Evolutionary conservation across 148 eudicot species (phyloP).

Genomic region (Rhododendron molle): DNA sequence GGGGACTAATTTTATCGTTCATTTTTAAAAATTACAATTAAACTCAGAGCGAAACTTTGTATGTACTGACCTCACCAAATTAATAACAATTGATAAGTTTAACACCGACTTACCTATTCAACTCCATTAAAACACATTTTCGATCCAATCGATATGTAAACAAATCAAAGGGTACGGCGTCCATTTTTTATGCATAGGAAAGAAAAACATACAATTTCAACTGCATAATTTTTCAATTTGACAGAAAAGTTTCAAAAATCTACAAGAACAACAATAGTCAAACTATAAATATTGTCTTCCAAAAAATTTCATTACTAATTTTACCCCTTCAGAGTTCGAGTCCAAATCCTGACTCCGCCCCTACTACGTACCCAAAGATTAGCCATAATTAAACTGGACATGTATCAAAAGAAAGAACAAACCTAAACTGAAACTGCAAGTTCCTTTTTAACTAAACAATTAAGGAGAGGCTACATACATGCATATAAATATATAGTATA

Average conservation of each 20-base stretch:
- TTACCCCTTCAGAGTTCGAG: neutral
- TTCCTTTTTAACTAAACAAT: neutral
- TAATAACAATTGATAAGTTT: too few relatives aligned
- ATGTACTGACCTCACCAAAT: too few relatives aligned
- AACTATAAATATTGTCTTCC: neutral
- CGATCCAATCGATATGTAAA: neutral
- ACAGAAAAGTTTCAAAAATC: neutral
- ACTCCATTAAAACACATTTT: neutral
- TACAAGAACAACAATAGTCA: neutral
- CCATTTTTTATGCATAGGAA: neutral
- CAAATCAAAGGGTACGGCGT: neutral
- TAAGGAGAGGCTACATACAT: neutral
- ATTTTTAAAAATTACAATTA: too few relatives aligned
- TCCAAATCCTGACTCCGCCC: neutral
- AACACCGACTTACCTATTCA: too few relatives aligned
- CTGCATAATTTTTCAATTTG: neutral
- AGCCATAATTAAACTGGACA: neutral
- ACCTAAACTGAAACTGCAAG: neutral
- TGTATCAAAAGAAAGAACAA: neutral
- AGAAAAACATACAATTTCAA: too few relatives aligned
- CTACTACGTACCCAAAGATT: neutral
- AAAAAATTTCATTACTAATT: neutral
- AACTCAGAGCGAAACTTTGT: too few relatives aligned
- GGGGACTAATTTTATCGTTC: too few relatives aligned
- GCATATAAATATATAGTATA: neutral